Conservation (phyloP, 805 yeast species). For the Hanseniaspora osmophila region DNA sequence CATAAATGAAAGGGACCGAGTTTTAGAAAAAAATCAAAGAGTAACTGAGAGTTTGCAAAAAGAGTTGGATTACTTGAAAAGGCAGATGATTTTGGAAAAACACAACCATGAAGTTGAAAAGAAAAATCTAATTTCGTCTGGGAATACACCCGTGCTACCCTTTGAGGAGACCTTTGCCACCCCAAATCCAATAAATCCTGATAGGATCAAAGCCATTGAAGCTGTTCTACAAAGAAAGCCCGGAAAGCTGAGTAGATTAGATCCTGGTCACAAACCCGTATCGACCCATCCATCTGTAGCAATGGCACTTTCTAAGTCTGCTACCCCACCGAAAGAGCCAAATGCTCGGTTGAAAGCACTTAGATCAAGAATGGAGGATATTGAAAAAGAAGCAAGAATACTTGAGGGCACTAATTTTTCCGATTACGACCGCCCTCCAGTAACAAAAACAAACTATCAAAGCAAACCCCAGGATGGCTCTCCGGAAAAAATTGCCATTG, state of each 20-base stretch:
- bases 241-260: conserved; percentile 25
- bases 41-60: conserved; percentile 43
- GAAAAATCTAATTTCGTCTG: conserved; percentile 51
- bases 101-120: conserved; percentile 66
- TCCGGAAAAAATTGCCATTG: conserved; percentile 22
- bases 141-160: conserved; percentile 25
- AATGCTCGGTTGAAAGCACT: conserved; percentile 59
- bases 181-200: conserved; percentile 17
- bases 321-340: not conserved
- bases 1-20: conserved; percentile 52
- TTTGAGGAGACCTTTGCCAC: conserved; percentile 1
- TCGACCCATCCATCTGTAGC: conserved; percentile 1
- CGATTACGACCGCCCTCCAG: conserved; percentile 23
- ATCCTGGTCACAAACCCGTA: conserved; percentile 29
- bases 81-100: conserved; percentile 44
- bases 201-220: conserved; percentile 17
- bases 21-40: conserved; percentile 49
- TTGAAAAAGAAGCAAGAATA: conserved; percentile 73
- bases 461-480: conserved; percentile 24
- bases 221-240: not conserved
- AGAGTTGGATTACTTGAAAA: conserved; percentile 58
- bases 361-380: conserved; percentile 70
- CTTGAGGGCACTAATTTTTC: conserved; percentile 76
- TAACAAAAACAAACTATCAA: conserved; percentile 1
- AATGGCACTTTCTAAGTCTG: not conserved